Conservation (phyloP, 805 yeast genomes). For the Ogataea trehalophila region DNA sequence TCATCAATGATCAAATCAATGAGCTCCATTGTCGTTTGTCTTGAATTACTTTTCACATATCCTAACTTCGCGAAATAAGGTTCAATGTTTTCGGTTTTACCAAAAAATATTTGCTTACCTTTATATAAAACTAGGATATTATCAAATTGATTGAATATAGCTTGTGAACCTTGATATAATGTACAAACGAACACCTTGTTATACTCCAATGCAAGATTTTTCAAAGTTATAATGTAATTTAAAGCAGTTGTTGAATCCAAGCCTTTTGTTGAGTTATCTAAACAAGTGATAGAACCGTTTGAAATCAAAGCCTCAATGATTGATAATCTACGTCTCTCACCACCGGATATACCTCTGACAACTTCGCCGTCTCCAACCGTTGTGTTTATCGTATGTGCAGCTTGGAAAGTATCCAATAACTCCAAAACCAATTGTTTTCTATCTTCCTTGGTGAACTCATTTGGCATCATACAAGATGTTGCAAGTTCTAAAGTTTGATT, state of each 20-base stretch:
- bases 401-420: slow-evolving; percentile 38
- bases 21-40: slow-evolving; percentile 24
- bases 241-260: slow-evolving; percentile 80
- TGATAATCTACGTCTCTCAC: slow-evolving; percentile 81
- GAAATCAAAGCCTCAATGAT: slow-evolving; percentile 71
- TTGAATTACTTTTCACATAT: slow-evolving; percentile 26
- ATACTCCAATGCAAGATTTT: slow-evolving; percentile 28
- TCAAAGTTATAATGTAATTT: slow-evolving; percentile 64
- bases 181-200: slow-evolving; percentile 15
- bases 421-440: background rate
- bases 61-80: slow-evolving; percentile 62
- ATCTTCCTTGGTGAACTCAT: background rate
- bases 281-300: slow-evolving; percentile 59
- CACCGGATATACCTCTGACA: slow-evolving; percentile 70
- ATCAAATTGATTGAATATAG: slow-evolving; percentile 59
- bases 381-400: slow-evolving; percentile 50
- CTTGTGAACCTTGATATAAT: slow-evolving; percentile 54
- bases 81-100: slow-evolving; percentile 42
- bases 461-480: slow-evolving; percentile 41
- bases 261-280: slow-evolving; percentile 86
- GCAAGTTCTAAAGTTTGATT: slow-evolving; percentile 63
- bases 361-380: slow-evolving; percentile 41
- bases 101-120: slow-evolving; percentile 62
- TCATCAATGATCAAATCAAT: slow-evolving; percentile 19
- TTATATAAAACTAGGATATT: slow-evolving; percentile 55